These are phyloP conservation scores for Triticum monococcum DNA, from an alignment of 176 grass and related monocot genomes.

Conservation along the genomic window DNA sequence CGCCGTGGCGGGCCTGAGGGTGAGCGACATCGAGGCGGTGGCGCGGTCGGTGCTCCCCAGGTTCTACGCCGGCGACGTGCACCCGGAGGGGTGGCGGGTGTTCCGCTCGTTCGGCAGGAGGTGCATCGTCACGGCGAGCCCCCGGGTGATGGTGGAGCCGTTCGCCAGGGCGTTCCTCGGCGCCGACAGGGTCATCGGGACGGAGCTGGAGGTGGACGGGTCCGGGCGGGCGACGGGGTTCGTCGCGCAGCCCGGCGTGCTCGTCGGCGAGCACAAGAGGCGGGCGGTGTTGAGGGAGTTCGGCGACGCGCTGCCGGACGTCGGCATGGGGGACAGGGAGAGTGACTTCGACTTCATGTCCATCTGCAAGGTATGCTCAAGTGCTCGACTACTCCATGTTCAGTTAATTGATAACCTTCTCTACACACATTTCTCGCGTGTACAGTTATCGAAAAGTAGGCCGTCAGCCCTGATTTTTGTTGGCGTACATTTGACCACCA, in stretches of 20 bases:
- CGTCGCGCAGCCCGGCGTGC: constrained; percentile 47
- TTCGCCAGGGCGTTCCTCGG: constrained; percentile 51
- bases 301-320: constrained; percentile 52
- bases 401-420: neutral
- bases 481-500: too few species aligned
- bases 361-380: constrained; percentile 56
- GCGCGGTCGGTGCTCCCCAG: constrained; percentile 68
- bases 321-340: constrained; percentile 63
- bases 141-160: constrained; percentile 58
- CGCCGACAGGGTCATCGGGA: constrained; percentile 60
- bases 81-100: constrained; percentile 86
- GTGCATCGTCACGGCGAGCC: constrained; percentile 70
- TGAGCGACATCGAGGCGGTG: constrained; percentile 50
- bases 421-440: neutral
- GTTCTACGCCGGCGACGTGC: constrained; percentile 87
- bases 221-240: constrained; percentile 56
- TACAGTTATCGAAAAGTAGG: neutral
- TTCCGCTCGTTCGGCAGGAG: constrained; percentile 57
- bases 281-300: constrained; percentile 54
- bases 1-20: constrained; percentile 46
- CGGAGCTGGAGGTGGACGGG: constrained; percentile 57
- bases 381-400: neutral
- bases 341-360: constrained; percentile 79
- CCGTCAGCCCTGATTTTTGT: neutral
- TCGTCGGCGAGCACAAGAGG: constrained; percentile 62